Evolutionary conservation across 306 rosid genomes (phyloP), one percentile per base, ranked within the genome.

Genomic region (Citrullus colocynthis): DNA sequence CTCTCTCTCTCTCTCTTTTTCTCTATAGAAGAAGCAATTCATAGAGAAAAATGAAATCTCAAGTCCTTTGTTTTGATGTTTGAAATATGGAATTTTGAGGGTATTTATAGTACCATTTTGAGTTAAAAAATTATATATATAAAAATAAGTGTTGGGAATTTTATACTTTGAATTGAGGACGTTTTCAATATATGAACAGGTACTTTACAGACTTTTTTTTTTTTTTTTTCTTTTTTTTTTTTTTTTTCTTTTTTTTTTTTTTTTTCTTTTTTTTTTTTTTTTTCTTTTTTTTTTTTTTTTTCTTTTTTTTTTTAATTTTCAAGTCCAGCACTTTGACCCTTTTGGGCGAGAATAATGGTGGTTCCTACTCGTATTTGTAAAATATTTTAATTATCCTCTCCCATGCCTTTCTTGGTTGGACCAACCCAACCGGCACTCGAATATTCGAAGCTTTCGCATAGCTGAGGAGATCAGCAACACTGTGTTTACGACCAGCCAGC

Each of bases 61-160:
- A 16, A 32, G 32, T 36, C 14, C 55, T 54, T 74, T 48, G 15
- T 11, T 42, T 75, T 36, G 13, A 61, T 13, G 44, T 4, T 17
- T 37, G 13, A 71, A 42, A 6, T 36, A 28, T 36, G 34, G 54
- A 56, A 57, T 20, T 12, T 30, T 11, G 6, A 11, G 54, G 78
- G 78, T 75, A 75, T 75, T 75, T 75, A 75, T 75, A 75, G 67
- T 6, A 15, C n/a, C 21, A 69, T 5, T 49, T 49, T 9, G 5
- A 7, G 5, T 20, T 74, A 2, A 75, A 56, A 13, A 9, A 5
- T 1, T 24, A 24, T 24, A 24, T 24, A 24, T 24, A 24, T 24
- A 24, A 24, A 49, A 2, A 48, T 48, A 48, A 11, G 2, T 39
- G 66, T 34, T 21, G 78, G 54, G 24, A 75, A 7, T 17, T 75